Percentiles rank a stretch among this genome's conserved stretches.
Evolutionary conservation across 768 basidiomycete genomes (phyloP).

Genomic region (Serendipita sp.): DNA sequence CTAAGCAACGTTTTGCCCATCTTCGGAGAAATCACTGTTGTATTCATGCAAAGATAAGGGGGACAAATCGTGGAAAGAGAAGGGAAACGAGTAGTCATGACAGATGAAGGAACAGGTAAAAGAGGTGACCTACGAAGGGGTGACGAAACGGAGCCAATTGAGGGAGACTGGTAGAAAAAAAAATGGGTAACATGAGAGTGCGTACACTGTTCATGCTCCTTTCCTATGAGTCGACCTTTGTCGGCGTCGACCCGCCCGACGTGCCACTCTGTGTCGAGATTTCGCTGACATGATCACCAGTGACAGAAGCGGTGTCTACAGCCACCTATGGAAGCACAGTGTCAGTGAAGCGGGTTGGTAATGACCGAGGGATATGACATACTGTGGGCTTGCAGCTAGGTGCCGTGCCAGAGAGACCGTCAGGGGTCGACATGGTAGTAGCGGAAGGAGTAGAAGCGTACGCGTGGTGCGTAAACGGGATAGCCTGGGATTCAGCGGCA

Average conservation of each 20-base stretch:
- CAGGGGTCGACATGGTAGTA: neutral
- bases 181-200: too few species aligned
- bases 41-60: neutral
- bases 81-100: neutral
- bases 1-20: too few species aligned
- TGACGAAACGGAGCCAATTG: neutral
- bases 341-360: neutral
- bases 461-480: neutral
- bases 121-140: neutral
- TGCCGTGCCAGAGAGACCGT: neutral
- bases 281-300: neutral
- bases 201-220: too few species aligned
- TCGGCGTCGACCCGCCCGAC: neutral
- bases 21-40: too few species aligned
- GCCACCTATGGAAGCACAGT: neutral
- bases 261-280: neutral
- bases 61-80: neutral
- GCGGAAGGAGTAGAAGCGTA: neutral
- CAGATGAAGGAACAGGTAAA: neutral
- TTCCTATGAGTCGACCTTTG: neutral
- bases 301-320: neutral
- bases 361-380: neutral
- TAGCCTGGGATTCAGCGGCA: neutral
- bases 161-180: too few species aligned
- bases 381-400: slow-evolving; percentile 4